These are phyloP conservation scores for Panicum miliaceum DNA, from an alignment of 176 grass and related monocot genomes.

Conservation along the genomic window DNA sequence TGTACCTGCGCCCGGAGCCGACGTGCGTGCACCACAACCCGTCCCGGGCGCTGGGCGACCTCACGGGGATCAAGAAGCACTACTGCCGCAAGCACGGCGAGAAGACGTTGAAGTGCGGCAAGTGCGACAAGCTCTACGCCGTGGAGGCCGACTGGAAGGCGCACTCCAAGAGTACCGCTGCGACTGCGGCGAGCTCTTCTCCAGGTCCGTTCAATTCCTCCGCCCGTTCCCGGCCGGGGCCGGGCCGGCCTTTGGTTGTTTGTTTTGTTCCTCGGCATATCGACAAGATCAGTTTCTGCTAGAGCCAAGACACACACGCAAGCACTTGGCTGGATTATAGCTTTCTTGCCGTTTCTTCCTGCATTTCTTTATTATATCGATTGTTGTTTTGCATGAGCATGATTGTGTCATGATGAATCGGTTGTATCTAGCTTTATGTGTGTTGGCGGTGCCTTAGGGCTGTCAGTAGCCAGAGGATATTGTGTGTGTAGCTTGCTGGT, in stretches of 20 bases:
- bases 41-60: slow-evolving; percentile 82
- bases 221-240: neutral
- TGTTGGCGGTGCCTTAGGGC: slow-evolving; percentile 42
- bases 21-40: slow-evolving; percentile 96
- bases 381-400: slow-evolving; percentile 42
- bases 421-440: too few relatives aligned
- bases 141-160: slow-evolving; percentile 99
- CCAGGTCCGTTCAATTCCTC: slow-evolving; percentile 48
- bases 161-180: slow-evolving; percentile 98
- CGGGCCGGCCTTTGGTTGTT: neutral
- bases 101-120: slow-evolving; percentile 99
- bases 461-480: neutral
- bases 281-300: neutral
- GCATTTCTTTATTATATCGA: neutral
- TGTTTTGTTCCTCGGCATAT: neutral
- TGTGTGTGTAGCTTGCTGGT: slow-evolving; percentile 17
- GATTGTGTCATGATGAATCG: slow-evolving; percentile 63
- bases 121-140: slow-evolving; percentile 95
- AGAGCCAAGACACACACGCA: neutral
- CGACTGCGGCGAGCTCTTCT: slow-evolving; percentile 98
- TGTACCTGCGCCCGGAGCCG: slow-evolving; percentile 95
- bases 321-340: neutral
- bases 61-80: slow-evolving; percentile 98
- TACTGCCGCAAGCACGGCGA: slow-evolving; percentile 98
- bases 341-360: neutral